phyloP scores from a whole-genome alignment of 805 yeast genomes.

The Nakazawaea ernobii region DNA sequence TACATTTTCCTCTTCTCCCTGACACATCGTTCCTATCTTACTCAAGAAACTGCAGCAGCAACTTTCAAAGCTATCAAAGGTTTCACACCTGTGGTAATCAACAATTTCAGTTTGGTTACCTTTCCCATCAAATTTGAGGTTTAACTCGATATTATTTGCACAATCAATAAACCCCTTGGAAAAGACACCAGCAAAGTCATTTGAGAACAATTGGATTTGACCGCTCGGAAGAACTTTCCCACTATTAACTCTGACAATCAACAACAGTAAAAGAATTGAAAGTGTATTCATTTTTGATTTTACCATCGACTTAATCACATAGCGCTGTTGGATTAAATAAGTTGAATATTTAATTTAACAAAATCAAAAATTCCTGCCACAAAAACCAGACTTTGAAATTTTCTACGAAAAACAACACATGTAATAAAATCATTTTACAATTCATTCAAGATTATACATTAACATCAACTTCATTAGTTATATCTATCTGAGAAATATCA shows the following conservation, averaged over 20 bases:
- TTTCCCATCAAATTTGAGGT: not conserved
- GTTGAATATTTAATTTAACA: too few species aligned
- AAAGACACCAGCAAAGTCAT: not conserved
- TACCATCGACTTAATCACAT: too few species aligned
- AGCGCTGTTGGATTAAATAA: too few species aligned
- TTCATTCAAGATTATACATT: too few species aligned
- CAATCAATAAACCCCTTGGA: constrained; percentile 1
- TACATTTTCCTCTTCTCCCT: not conserved
- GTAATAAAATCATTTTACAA: too few species aligned
- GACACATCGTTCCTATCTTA: not conserved
- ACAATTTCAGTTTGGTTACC: not conserved
- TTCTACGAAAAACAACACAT: too few species aligned
- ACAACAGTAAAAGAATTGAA: not conserved
- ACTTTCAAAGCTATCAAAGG: not conserved
- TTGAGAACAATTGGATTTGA: constrained; percentile 1
- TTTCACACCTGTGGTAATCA: constrained; percentile 9
- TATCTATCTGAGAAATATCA: not conserved
- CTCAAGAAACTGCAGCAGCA: constrained; percentile 6
- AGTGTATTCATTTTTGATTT: too few species aligned
- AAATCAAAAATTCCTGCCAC: too few species aligned
- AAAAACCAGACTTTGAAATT: too few species aligned
- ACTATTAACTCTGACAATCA: not conserved
- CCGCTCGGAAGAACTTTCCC: not conserved
- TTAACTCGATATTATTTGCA: constrained; percentile 1
- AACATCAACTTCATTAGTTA: too few species aligned